A percentile compares a stretch with the other conserved stretches of the same genome.
Evolutionary conservation across 2,329 filamentous ascomycete genomes (phyloP).

Genomic region (Fusarium nanum): DNA sequence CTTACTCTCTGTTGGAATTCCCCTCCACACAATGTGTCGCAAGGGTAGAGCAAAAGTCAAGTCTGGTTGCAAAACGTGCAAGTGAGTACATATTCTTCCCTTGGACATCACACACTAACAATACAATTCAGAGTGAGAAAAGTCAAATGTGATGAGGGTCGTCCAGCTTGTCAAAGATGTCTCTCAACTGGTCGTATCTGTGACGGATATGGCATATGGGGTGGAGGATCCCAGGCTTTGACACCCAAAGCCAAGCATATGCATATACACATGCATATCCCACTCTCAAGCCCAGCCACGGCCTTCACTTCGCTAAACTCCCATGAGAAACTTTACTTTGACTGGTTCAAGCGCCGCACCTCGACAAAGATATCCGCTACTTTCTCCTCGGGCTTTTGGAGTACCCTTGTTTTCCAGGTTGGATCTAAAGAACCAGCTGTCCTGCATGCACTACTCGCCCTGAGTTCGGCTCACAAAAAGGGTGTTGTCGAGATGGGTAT

Average conservation of each 20-base stretch:
- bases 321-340: conserved; percentile 33
- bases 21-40: conserved; percentile 7
- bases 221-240: conserved; percentile 26
- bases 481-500: conserved; percentile 10
- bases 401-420: conserved; percentile 52
- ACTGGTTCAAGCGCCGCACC: conserved; percentile 53
- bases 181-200: conserved; percentile 34
- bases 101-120: neutral
- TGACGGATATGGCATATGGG: conserved; percentile 41
- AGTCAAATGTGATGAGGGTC: conserved; percentile 37
- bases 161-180: conserved; percentile 34
- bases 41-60: conserved; percentile 36
- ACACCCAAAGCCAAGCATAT: neutral
- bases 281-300: conserved; percentile 10
- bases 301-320: conserved; percentile 7
- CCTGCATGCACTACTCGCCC: conserved; percentile 54
- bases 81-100: conserved; percentile 20
- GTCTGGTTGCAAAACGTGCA: conserved; percentile 38
- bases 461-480: conserved; percentile 52
- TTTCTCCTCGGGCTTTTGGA: conserved; percentile 55
- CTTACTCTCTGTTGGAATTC: neutral
- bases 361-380: conserved; percentile 52
- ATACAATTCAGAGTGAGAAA: conserved; percentile 25
- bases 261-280: neutral
- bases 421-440: conserved; percentile 53